Base-by-base conservation (phyloP, 2,329 filamentous ascomycete genomes). In the Ambrosiella cleistominuta region DNA sequence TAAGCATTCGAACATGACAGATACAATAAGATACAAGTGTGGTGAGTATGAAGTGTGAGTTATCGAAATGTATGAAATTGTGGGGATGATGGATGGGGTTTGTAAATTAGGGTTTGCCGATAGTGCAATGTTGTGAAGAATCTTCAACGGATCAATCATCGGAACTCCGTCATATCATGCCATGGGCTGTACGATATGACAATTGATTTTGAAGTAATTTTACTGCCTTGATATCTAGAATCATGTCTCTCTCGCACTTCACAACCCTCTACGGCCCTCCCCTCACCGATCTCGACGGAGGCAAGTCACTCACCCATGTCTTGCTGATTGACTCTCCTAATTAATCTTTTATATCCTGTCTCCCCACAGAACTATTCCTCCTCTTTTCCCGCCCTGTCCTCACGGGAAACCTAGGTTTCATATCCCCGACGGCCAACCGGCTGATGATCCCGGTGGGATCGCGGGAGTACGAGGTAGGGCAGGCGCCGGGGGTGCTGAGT, bases 401-500 rank as follows among this genome's bases (percentile, higher is more conserved):
- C 0, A 85, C 85, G 11, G 80, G 82, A 57, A 83, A 89, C 64
- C 81, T 97, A 8, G 93, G 91, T 66, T 93, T 96, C 70, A 72
- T 97, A 62, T 84, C 95, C 68, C 74, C 85, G 13, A 81, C 78
- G 62, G 81, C 86, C 8, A 68, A 76, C 1, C 70, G 72, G 1
- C 68, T 96, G 40, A 79, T 87, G 11, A 67, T 95, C 60, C 76
- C 76, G 39, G 77, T 97, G 61, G 80, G 74, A 57, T 82, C 76
- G 58, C 76, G 75, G 56, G 86, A 95, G 66, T 81, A 88, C 60
- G 79, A 77, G 39, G 84, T 97, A 64, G 77, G 82, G 62, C 93
- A 97, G 69, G 95, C 88, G 1, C 91, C 89, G 0, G 80, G 82
- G 8, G 75, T 97, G 8, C 77, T 98, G 42, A 82, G 82, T 1